Base-by-base conservation (phyloP, 2,329 filamentous ascomycete genomes). In the Alternaria metachromatica region DNA sequence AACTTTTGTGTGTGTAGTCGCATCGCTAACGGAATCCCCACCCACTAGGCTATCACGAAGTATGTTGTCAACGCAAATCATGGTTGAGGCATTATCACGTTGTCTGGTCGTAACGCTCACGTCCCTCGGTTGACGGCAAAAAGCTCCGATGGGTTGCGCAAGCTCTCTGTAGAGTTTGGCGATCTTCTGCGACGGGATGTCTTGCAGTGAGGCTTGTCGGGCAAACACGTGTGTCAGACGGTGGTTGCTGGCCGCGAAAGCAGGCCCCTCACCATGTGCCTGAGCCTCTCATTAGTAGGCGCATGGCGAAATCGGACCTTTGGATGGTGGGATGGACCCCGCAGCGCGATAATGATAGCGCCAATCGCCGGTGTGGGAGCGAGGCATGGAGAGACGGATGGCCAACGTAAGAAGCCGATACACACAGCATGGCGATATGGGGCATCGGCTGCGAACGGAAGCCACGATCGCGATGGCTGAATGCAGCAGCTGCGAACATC, bases 1-100 rank as follows among this genome's bases (percentile, higher is more conserved):
- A 18, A 58, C 46, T 61, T 58, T 60, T 60, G 10, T 58, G 49
- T 68, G 69, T 69, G 69, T 67, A 64, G 62, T 62, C 21, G 54
- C 41, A 44, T 71, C 56, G 66, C 68, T 71, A 64, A 71, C 48
- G 45, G 41, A 46, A 51, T 48, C 37, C 54, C 44, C 54, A 65
- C 58, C 51, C 23, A 53, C 55, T 66, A 81, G 80, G 79, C 80
- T 55, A 76, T 81, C 66, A 74, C 76, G 59, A 81, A 80, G 70
- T 81, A 81, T 61, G 74, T 81, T 15, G 71, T 78, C 49, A 70
- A 74, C 64, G 76, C 76, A 74, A 78, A 78, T 78, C 76, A 77
- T 41, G 71, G 71, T 49, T 79, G 73, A 79, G 64, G 66, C 69
- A 67, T 72, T 61, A 70, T 51, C 73, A 77, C 74, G 74, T 64